A percentile compares a stretch with the other conserved stretches of the same genome.
phyloP scores from a whole-genome alignment of 345 rosid species.

The Ceriops zippeliana region DNA sequence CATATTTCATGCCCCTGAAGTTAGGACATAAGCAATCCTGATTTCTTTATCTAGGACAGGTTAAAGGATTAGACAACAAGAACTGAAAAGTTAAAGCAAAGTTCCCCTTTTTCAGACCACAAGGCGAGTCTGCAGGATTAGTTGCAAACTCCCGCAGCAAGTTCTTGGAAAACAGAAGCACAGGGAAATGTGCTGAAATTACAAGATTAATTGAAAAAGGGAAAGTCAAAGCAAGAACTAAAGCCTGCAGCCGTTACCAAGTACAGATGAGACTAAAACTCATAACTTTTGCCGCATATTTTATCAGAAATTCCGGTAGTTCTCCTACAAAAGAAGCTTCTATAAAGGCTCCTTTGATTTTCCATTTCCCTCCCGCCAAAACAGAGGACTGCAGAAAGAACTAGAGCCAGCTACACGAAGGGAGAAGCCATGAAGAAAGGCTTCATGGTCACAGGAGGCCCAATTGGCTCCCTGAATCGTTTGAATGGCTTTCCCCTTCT shows the following conservation, averaged over 20 bases:
- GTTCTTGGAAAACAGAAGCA: too few species aligned
- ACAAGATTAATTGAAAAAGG: too few species aligned
- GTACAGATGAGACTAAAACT: not conserved
- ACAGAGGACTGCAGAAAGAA: slow-evolving; percentile 10
- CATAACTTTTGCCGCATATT: not conserved
- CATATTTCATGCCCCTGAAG: too few species aligned
- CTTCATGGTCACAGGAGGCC: slow-evolving; percentile 23
- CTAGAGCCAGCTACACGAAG: slow-evolving; percentile 15
- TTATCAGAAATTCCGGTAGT: slow-evolving; percentile 7
- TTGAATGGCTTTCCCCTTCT: slow-evolving; percentile 46
- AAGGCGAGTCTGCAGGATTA: too few species aligned
- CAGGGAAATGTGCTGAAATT: too few species aligned
- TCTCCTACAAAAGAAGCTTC: slow-evolving; percentile 13
- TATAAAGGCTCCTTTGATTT: not conserved
- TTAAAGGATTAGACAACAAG: too few species aligned
- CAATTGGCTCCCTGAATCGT: slow-evolving; percentile 40
- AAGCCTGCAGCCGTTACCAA: not conserved
- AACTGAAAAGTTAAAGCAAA: too few species aligned
- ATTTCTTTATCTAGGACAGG: too few species aligned
- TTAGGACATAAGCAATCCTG: too few species aligned
- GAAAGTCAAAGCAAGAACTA: not conserved
- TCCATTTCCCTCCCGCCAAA: not conserved
- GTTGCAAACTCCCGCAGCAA: too few species aligned
- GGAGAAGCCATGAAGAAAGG: slow-evolving; percentile 5
- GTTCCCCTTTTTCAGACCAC: too few species aligned